phyloP scores from a whole-genome alignment of 805 yeast species.

The Danielia oregonensis region DNA sequence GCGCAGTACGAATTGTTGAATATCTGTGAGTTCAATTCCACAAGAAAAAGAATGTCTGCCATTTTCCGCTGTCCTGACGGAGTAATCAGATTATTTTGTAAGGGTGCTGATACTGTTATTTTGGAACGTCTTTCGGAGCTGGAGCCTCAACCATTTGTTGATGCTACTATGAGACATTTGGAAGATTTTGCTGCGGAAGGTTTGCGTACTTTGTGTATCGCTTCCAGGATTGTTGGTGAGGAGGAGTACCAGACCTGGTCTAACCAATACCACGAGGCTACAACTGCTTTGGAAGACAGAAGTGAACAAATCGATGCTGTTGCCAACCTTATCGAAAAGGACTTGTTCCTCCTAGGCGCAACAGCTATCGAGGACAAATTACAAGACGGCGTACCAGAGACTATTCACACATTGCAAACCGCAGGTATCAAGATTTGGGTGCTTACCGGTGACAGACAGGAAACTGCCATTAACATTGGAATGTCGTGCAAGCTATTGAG shows the following conservation, averaged over 20 bases:
- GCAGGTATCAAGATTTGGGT: slow-evolving; percentile 99
- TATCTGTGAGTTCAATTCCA: slow-evolving; percentile 94
- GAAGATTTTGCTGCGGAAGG: slow-evolving; percentile 98
- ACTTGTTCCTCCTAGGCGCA: slow-evolving; percentile 83
- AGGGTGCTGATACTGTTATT: slow-evolving; percentile 97
- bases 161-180: slow-evolving; percentile 76
- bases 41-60: slow-evolving; percentile 97
- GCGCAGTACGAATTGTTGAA: slow-evolving; percentile 74
- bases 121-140: slow-evolving; percentile 71
- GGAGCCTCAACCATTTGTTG: slow-evolving; percentile 69
- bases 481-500: slow-evolving; percentile 93
- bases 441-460: slow-evolving; percentile 96
- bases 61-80: slow-evolving; percentile 95
- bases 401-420: slow-evolving; percentile 88
- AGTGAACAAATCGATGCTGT: slow-evolving; percentile 75
- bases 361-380: slow-evolving; percentile 98
- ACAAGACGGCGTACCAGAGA: slow-evolving; percentile 98
- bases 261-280: slow-evolving; percentile 64
- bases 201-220: slow-evolving; percentile 88
- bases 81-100: slow-evolving; percentile 77
- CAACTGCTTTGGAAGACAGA: slow-evolving; percentile 77
- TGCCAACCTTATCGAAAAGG: slow-evolving; percentile 83
- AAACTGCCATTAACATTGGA: slow-evolving; percentile 97
- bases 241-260: slow-evolving; percentile 77
- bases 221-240: slow-evolving; percentile 74